Conservation (phyloP, 202 grass and related monocot species). For the Panicum virgatum region DNA sequence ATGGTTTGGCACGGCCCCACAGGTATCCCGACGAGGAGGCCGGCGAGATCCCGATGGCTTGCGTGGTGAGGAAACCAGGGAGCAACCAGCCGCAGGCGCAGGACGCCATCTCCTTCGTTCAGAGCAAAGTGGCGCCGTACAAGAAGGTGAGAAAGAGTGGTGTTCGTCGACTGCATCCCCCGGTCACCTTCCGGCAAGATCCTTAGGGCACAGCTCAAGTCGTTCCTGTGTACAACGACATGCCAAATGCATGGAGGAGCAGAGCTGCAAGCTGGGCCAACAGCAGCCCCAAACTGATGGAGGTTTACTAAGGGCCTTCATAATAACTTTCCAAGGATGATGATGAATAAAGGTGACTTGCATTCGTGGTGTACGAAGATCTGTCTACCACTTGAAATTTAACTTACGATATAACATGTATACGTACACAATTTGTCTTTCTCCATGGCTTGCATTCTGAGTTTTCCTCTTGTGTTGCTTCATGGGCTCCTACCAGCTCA, state of each 20-base stretch:
- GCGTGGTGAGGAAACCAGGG: slow-evolving; percentile 45
- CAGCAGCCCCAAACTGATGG: too few relatives aligned
- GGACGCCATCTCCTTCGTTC: slow-evolving; percentile 42
- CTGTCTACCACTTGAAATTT: too few relatives aligned
- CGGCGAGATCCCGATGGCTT: slow-evolving; percentile 62
- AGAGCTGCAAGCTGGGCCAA: background rate
- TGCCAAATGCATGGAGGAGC: background rate
- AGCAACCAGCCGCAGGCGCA: slow-evolving; percentile 22
- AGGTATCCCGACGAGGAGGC: slow-evolving; percentile 53
- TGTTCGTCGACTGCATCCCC: slow-evolving; percentile 54
- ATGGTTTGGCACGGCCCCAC: too few relatives aligned
- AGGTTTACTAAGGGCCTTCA: too few relatives aligned
- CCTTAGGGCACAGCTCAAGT: slow-evolving; percentile 47
- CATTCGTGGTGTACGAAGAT: too few relatives aligned
- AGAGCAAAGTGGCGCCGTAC: slow-evolving; percentile 57
- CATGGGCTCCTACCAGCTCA: too few relatives aligned
- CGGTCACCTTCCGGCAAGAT: slow-evolving; percentile 62
- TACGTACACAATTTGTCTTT: too few relatives aligned
- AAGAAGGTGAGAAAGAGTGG: slow-evolving; percentile 56
- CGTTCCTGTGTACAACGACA: background rate
- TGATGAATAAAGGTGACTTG: too few relatives aligned
- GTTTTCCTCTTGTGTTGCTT: too few relatives aligned
- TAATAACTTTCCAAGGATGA: too few relatives aligned
- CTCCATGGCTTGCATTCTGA: too few relatives aligned
- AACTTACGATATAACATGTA: too few relatives aligned